phyloP scores from a whole-genome alignment of 495 filamentous ascomycete species.

The Hypomontagnella monticulosa region DNA sequence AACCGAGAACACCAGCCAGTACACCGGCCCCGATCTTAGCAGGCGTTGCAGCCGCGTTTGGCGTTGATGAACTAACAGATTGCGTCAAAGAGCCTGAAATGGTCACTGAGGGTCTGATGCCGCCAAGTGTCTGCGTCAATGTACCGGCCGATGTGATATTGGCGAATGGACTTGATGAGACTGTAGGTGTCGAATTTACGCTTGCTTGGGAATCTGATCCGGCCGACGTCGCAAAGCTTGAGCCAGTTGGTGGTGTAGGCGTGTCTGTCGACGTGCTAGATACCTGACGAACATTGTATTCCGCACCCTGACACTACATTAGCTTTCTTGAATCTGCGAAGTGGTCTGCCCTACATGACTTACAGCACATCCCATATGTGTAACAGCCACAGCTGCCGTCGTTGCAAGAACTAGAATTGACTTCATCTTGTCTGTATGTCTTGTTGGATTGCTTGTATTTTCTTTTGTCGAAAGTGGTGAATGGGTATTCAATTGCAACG shows the following conservation, averaged over 20 bases:
- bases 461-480: neutral
- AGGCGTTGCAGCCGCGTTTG: conserved; percentile 35
- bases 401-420: neutral
- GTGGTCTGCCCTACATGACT: neutral
- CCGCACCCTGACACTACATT: conserved; percentile 8
- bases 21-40: conserved; percentile 36
- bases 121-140: conserved; percentile 17
- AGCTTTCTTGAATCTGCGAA: conserved; percentile 2
- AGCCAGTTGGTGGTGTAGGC: neutral
- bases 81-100: conserved; percentile 19
- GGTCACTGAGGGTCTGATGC: conserved; percentile 7
- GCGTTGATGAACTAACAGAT: conserved; percentile 6
- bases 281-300: neutral
- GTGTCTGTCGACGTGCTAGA: conserved; percentile 21
- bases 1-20: conserved; percentile 37
- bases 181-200: conserved; percentile 5
- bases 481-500: neutral
- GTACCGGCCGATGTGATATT: conserved; percentile 8
- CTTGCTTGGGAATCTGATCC: neutral
- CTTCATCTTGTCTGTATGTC: conserved; percentile 18
- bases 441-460: neutral
- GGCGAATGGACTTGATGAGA: conserved; percentile 8
- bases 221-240: neutral
- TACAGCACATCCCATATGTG: conserved; percentile 18
- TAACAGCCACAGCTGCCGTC: conserved; percentile 2